Base-by-base conservation (phyloP, 2,329 filamentous ascomycete species). In the Trichoderma sp. region DNA sequence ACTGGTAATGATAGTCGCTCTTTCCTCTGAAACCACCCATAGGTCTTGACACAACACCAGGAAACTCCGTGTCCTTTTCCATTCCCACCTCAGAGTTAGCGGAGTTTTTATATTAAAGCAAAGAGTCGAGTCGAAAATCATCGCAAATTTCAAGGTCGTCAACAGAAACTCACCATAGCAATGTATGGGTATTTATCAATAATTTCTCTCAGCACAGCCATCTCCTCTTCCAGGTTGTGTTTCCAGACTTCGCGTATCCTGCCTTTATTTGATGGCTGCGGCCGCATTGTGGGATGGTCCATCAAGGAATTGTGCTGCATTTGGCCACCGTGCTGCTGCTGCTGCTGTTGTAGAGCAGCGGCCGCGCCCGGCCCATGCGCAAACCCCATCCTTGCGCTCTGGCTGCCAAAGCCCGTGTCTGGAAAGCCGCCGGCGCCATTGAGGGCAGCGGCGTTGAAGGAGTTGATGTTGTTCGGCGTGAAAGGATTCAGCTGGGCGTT, bases 1-100 rank as follows among this genome's bases (percentile, higher is more conserved):
- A 98, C 83, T 99, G 96, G 81, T 99, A 99, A 79, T 99, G 96
- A 78, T 99, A 99, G 76, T 97, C 95, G 73, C 94, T 96, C 82
- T 97, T 98, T 69, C 92, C 96, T 70, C 91, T 89, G 79, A 99
- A 99, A 68, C 91, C 89, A 59, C 96, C 96, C 86, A 99, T 98
- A 2, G 96, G 96, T 73, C 96, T 89, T 30, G 95, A 93, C 65
- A 99, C 95, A 65, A 99, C 94, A 68, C 96, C 96, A n/a, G 96
- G 96, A 75, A 99, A 99, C 78, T 98, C 95, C 28, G 96, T 97
- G 78, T 99, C 96, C 94, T 97, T 59, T 58, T 26, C 24, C 5
- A 49, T 49, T 6, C 28, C 63, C 54, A 14, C 34, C 72, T 66
- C 39, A 56, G 43, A 59, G 63, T 72, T 55, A 73, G 71, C 63